A percentile compares a stretch with the other conserved stretches of the same genome.
Evolutionary conservation across 441 rosid species (phyloP).

Genomic region (Euphorbia corollata): DNA sequence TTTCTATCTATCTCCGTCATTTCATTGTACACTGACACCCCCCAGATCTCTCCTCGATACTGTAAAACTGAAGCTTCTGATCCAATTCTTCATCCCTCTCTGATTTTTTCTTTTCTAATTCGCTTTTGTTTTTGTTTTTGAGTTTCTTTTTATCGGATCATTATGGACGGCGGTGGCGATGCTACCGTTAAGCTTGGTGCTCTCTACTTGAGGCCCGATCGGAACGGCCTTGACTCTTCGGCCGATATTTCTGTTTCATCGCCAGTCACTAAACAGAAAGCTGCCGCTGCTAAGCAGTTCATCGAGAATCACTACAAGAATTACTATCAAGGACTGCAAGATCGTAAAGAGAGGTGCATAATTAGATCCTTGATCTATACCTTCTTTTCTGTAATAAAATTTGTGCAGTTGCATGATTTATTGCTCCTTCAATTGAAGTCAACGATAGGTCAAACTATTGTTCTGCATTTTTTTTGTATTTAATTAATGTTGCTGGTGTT

Average conservation of each 20-base stretch:
- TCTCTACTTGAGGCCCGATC: slow-evolving; percentile 49
- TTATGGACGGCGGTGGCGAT: slow-evolving; percentile 66
- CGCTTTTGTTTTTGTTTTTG: neutral
- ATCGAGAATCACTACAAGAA: too few species aligned
- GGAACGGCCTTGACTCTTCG: slow-evolving; percentile 37
- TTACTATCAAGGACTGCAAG: too few species aligned
- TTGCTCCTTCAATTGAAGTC: slow-evolving; percentile 18
- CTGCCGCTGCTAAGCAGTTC: too few species aligned
- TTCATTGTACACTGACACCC: slow-evolving; percentile 30
- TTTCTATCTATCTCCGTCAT: slow-evolving; percentile 12
- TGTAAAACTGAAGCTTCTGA: slow-evolving; percentile 17
- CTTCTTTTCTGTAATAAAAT: neutral
- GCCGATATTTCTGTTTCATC: too few species aligned
- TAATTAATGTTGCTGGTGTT: neutral
- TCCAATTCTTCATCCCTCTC: slow-evolving; percentile 1
- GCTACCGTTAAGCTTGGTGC: slow-evolving; percentile 70
- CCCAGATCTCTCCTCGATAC: slow-evolving; percentile 43
- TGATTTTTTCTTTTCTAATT: neutral
- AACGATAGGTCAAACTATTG: slow-evolving; percentile 13
- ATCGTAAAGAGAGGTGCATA: too few species aligned
- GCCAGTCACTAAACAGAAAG: too few species aligned
- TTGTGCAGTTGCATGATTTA: neutral
- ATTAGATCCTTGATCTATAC: too few species aligned
- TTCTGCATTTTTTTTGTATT: slow-evolving; percentile 3
- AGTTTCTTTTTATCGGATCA: slow-evolving; percentile 15